Conservation (phyloP, 306 rosid genomes). For the Sesbania bispinosa region DNA sequence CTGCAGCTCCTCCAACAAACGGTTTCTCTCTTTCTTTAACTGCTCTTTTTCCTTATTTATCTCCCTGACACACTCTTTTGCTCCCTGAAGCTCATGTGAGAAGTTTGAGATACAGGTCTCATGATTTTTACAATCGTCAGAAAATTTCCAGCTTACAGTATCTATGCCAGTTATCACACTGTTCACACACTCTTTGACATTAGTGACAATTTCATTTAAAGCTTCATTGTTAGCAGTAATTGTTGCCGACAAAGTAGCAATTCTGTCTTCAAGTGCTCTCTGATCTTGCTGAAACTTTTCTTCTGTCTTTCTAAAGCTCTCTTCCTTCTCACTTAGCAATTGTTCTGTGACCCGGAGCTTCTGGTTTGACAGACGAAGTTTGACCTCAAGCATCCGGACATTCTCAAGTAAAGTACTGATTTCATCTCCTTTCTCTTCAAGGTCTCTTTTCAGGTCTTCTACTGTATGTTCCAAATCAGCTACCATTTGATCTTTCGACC, state of each 20-base stretch:
- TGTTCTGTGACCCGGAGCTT: conserved; percentile 97
- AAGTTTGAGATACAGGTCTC: conserved; percentile 39
- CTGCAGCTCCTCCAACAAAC: conserved; percentile 46
- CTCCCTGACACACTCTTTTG: conserved; percentile 50
- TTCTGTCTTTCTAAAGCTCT: conserved; percentile 55
- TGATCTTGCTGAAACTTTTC: conserved; percentile 57
- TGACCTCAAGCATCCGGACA: conserved; percentile 65
- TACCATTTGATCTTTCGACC: conserved; percentile 54
- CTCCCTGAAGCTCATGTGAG: conserved; percentile 49
- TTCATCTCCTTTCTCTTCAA: conserved; percentile 75
- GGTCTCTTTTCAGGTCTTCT: conserved; percentile 72
- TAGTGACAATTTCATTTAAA: conserved; percentile 39
- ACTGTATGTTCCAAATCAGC: conserved; percentile 56
- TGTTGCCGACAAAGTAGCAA: conserved; percentile 43
- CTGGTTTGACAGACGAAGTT: conserved; percentile 96
- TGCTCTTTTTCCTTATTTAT: conserved; percentile 38
- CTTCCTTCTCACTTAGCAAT: conserved; percentile 74
- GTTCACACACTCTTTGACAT: conserved; percentile 37
- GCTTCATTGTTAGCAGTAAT: conserved; percentile 57
- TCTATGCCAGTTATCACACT: conserved; percentile 44
- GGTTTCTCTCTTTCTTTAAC: conserved; percentile 42
- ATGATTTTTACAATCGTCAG: conserved; percentile 30
- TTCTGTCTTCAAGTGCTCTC: conserved; percentile 57
- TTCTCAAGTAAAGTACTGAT: conserved; percentile 49
- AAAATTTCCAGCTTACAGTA: conserved; percentile 41